Evolutionary conservation across 345 rosid genomes (phyloP).

Genomic region (Sapria himalayana): DNA sequence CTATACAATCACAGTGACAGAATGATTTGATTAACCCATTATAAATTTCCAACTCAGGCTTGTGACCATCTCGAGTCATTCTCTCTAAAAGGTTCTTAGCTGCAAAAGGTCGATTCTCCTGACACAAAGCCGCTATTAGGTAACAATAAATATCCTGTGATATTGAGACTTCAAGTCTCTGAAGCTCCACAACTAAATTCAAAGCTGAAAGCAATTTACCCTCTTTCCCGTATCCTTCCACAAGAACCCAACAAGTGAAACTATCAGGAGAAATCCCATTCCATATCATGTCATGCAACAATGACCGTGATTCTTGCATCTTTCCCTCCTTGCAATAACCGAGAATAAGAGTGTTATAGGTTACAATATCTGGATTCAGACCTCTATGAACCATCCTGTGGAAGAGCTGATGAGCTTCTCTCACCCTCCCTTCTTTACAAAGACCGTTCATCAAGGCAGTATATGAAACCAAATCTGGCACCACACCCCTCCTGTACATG

Average conservation of each 20-base stretch:
- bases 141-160: conserved; percentile 27
- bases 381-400: conserved; percentile 55
- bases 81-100: conserved; percentile 47
- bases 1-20: conserved; percentile 17
- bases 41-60: conserved; percentile 20
- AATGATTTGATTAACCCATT: conserved; percentile 33
- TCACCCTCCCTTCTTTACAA: conserved; percentile 53
- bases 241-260: conserved; percentile 35
- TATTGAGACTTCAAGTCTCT: conserved; percentile 25
- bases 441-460: conserved; percentile 61
- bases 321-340: conserved; percentile 58
- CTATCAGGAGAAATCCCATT: conserved; percentile 31
- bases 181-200: conserved; percentile 52
- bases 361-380: conserved; percentile 33
- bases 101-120: conserved; percentile 56
- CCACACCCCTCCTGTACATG: conserved; percentile 44
- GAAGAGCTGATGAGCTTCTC: conserved; percentile 70
- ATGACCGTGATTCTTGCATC: conserved; percentile 32
- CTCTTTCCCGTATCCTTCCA: conserved; percentile 35
- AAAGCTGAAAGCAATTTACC: conserved; percentile 51
- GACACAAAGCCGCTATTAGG: conserved; percentile 36
- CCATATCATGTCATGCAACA: conserved; percentile 53
- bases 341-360: conserved; percentile 55
- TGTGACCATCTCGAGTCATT: conserved; percentile 21
- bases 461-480: conserved; percentile 65